Evolutionary conservation across 768 basidiomycete species (phyloP), one percentile per base, ranked within the genome.

Genomic region (Suillus ampliporus): DNA sequence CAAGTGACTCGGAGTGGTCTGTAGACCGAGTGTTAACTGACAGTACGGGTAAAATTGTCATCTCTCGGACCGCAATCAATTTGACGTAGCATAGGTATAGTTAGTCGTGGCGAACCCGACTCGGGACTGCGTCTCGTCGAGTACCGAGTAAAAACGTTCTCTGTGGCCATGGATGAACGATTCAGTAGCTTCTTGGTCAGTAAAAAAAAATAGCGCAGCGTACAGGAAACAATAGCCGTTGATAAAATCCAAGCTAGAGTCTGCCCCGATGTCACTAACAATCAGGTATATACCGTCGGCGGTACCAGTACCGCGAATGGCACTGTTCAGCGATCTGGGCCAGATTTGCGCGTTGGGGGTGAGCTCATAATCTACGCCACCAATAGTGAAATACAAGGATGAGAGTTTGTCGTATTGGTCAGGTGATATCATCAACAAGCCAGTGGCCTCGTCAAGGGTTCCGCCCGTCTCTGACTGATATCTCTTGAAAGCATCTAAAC

Each of bases 71-170:
- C 4, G n/a, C 8, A 10, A 21, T 58, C 50, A 72, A 44, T 71
- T 71, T 2, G 34, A 9, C 1, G 17, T 46, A 0, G 64, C 47
- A 4, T 31, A 0, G 6, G 82, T 83, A 62, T 78, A 74, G 0
- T 48, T 2, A 0, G 81, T 81, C 38, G 58, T 71, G 1, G 82
- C 83, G 51, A 84, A 73, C 9, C 82, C 83, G 23, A 82, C 69
- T 8, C 64, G 76, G 23, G 58, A 57, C 64, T 82, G 79, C 14
- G 66, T 64, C n/a, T 77, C 75, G 64, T 83, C 80, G 63, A 68
- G 82, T 14, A 82, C 71, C 54, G 74, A 74, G 64, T 82, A 83
- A 72, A 72, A 83, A 26, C 83, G 78, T 66, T 83, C 75, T 1
- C 73, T 71, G n/a, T n/a, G n/a, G n/a, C n/a, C n/a, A 23, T 44